A percentile compares a stretch with the other conserved stretches of the same genome.
Conservation (phyloP, 2,329 filamentous ascomycete genomes). For the Clonostachys solani region DNA sequence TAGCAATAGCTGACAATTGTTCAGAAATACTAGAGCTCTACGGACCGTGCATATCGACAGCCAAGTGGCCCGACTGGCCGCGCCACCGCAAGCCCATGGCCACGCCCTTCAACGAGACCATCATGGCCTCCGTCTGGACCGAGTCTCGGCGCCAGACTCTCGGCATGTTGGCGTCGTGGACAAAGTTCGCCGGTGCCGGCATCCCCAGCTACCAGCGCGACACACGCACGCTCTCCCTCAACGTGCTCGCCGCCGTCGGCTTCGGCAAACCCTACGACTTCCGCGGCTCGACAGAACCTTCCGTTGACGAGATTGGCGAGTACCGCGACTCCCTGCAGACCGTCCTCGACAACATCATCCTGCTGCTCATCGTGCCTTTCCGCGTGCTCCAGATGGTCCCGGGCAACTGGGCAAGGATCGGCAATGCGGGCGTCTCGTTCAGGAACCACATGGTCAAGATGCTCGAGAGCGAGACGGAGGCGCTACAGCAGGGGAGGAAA, state of each 20-base stretch:
- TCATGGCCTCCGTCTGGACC: not conserved
- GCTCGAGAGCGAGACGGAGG: constrained; percentile 16
- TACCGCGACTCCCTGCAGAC: constrained; percentile 1
- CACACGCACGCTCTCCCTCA: constrained; percentile 14
- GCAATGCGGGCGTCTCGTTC: constrained; percentile 16
- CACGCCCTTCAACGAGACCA: not conserved
- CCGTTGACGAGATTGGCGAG: constrained; percentile 14
- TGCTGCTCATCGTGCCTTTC: constrained; percentile 15
- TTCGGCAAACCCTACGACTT: constrained; percentile 1
- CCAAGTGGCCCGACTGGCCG: too few relatives aligned
- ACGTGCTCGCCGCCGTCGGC: constrained; percentile 1
- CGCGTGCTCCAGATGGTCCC: constrained; percentile 15
- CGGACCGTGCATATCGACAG: too few relatives aligned
- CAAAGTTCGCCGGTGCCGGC: too few relatives aligned
- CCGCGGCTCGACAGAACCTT: too few relatives aligned
- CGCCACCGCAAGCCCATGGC: not conserved
- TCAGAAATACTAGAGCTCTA: too few relatives aligned
- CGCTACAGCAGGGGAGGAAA: not conserved
- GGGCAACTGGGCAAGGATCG: constrained; percentile 9
- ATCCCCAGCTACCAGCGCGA: constrained; percentile 4
- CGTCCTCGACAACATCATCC: not conserved
- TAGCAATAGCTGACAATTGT: too few relatives aligned
- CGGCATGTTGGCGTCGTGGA: too few relatives aligned
- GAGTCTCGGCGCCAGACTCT: too few relatives aligned
- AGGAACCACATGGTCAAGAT: constrained; percentile 17